These are phyloP conservation scores for Coemansia pectinata DNA, from an alignment of 192 early-diverging fungal genomes.

Conservation along the genomic window DNA sequence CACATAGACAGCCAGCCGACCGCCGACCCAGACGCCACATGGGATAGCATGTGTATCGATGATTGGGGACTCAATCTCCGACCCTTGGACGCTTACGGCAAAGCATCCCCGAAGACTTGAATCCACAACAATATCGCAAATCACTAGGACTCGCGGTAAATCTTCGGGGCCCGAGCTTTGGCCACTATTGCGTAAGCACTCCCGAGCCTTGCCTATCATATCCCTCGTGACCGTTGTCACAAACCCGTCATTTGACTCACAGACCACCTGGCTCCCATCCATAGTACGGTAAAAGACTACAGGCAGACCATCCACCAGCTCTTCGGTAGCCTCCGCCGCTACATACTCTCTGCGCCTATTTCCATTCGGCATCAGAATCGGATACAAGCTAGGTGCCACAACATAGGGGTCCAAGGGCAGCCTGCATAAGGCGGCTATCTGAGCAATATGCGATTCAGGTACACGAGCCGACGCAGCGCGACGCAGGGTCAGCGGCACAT, in stretches of 20 bases:
- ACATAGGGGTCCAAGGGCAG: not conserved
- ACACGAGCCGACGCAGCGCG: slow-evolving; percentile 28
- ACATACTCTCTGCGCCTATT: slow-evolving; percentile 4
- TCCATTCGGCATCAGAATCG: not conserved
- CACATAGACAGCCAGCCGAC: slow-evolving; percentile 26
- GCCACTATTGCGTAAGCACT: slow-evolving; percentile 39
- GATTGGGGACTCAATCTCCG: not conserved
- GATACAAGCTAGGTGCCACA: not conserved
- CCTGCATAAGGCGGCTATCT: slow-evolving; percentile 8
- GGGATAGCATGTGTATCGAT: not conserved
- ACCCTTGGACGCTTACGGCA: slow-evolving; percentile 15
- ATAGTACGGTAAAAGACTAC: slow-evolving; percentile 18
- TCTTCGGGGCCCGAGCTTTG: slow-evolving; percentile 1
- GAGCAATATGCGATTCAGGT: slow-evolving; percentile 19
- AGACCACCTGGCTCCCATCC: slow-evolving; percentile 10
- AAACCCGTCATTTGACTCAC: not conserved
- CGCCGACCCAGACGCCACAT: slow-evolving; percentile 11
- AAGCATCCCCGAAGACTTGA: slow-evolving; percentile 13
- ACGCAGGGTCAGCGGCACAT: slow-evolving; percentile 44
- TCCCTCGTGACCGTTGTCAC: not conserved
- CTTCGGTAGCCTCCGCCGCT: slow-evolving; percentile 12
- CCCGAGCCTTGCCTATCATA: not conserved
- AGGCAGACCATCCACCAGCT: slow-evolving; percentile 24
- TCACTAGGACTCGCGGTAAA: slow-evolving; percentile 5
- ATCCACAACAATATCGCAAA: slow-evolving; percentile 41